Base-by-base conservation (phyloP, 139 green algal species). In the Closterium sp. region DNA sequence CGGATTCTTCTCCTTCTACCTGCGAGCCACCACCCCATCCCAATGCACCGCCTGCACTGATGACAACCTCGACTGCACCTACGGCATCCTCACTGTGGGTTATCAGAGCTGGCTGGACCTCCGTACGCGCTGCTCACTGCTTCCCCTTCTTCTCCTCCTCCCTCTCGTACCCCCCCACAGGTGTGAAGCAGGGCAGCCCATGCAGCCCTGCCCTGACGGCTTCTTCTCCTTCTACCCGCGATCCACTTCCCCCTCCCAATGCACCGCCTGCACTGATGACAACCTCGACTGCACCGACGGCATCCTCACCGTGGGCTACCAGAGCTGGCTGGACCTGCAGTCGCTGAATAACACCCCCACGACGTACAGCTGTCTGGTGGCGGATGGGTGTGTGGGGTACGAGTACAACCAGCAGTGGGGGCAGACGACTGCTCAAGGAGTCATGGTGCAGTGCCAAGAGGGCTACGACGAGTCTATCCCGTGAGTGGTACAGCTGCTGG, bases 141-240 rank as follows among this genome's bases (percentile, higher is more conserved):
- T n/a, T n/a, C n/a, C n/a, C n/a, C n/a, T 62, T 13, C 42, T 7
- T 7, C 42, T 7, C 42, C 5, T 7, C 42, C 42, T 7, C 42
- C 42, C 42, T 62, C 7, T 7, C 7, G 5, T 7, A 13, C 7
- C 42, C 42, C 42, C n/a, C n/a, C n/a, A n/a, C 86, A 38, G 86
- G 86, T 88, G 86, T 29, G 86, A 28, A 11, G 86, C 86, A 0
- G 86, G 86, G 9, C 86, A 89, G 31, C 86, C 30, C 29, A 89
- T 89, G 86, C 21, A 38, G 86, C 29, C 86, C n/a, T 89, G 86
- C 21, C 29, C 29, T 1, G 86, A 50, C 86, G 30, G 30, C 1
- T n/a, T 31, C 29, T 89, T 89, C 86, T 89, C 86, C 86, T 89
- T 89, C 86, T 42, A 89, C 29, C 86, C 30, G 29, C 28, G 86